phyloP scores from a whole-genome alignment of 2,329 filamentous ascomycete genomes.

The Aspergillus sp. region DNA sequence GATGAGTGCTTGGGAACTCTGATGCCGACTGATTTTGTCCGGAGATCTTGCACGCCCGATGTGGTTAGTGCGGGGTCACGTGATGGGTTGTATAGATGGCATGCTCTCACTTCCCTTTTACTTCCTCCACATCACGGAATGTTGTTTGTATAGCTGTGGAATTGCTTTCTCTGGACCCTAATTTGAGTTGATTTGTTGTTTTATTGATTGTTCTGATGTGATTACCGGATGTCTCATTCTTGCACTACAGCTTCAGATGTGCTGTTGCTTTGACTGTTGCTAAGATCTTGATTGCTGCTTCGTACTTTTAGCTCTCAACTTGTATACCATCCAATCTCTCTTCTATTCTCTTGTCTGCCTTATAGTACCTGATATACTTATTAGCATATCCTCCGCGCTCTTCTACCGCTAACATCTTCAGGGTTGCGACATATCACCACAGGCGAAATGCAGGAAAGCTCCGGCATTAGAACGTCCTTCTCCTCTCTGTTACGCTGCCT shows the following conservation, averaged over 20 bases:
- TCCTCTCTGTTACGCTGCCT: not conserved
- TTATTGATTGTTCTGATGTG: not conserved
- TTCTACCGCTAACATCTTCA: not conserved
- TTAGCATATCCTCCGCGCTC: too few relatives aligned
- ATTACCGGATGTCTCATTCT: not conserved
- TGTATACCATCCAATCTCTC: not conserved
- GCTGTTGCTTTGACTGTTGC: not conserved
- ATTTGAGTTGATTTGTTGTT: not conserved
- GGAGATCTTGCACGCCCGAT: conserved; percentile 21
- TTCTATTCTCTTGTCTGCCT: not conserved
- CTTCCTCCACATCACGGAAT: not conserved
- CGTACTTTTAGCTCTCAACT: not conserved
- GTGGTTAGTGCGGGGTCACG: conserved; percentile 23
- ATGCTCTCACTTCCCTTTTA: not conserved
- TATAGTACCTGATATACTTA: not conserved
- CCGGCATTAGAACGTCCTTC: not conserved
- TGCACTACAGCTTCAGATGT: not conserved
- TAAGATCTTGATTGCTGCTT: not conserved
- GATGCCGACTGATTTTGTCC: conserved; percentile 37
- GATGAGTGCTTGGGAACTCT: conserved; percentile 26
- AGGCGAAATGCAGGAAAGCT: not conserved
- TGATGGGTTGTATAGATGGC: conserved; percentile 19
- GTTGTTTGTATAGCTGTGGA: not conserved
- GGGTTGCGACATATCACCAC: not conserved
- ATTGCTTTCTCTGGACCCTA: not conserved